Evolutionary conservation across 257 asterid species (phyloP), one percentile per base, ranked within the genome.

Genomic region (Jacaranda mimosifolia): DNA sequence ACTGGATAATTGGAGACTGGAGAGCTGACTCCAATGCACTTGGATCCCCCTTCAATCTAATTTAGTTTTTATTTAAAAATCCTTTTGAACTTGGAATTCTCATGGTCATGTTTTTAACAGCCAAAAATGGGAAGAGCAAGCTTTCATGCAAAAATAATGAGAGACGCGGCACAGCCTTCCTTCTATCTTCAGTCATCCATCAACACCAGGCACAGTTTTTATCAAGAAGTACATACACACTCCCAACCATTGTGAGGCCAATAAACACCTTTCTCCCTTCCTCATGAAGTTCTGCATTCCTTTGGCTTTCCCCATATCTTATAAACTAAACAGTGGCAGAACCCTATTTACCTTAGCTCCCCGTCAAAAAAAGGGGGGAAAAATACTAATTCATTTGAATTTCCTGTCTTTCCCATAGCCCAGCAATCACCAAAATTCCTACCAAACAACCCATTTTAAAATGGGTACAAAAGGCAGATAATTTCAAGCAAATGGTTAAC

Each of bases 1-100:
- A 26, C 14, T 60, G 32, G 32, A 26, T 26, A 26, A 26, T 45
- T 21, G 49, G 42, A 32, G 43, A n/a, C 32, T 55, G 9, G 69
- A 67, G 12, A 21, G 68, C 68, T 32, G 74, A 43, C 60, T 42
- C 18, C 43, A 45, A 43, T 11, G 18, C 18, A 77, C 58, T 63
- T 62, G n/a, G 53, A 48, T 9, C 48, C 38, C 32, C 3, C 9
- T 55, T 13, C 21, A 38, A n/a, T 7, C 39, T 40, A 12, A 57
- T 21, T 55, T 21, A 42, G 38, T 36, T n/a, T 10, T 52, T 49
- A 57, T 12, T 32, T 35, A 10, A 77, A 45, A 56, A 5, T 32
- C 19, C 35, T 45, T 59, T 45, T 48, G 43, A 5, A 9, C 57
- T 46, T 26, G 32, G 15, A 68, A 58, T 39, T 46, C 46, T 48